These are phyloP conservation scores for Arachis monticola DNA, from an alignment of 331 rosid genomes.

Conservation along the genomic window DNA sequence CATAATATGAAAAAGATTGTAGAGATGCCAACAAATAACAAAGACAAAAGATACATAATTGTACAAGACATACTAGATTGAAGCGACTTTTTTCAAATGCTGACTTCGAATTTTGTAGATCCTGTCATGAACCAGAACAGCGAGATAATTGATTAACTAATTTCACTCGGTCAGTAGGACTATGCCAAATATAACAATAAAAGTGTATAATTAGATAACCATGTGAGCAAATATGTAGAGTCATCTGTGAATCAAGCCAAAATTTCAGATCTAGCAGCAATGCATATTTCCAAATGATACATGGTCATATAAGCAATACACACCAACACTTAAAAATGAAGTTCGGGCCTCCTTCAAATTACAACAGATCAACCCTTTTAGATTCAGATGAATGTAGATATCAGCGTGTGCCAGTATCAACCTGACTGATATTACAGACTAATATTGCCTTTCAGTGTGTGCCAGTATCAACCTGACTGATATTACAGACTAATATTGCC, in stretches of 20 bases:
- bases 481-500: background rate
- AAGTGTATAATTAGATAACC: slow-evolving; percentile 13
- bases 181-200: slow-evolving; percentile 8
- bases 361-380: background rate
- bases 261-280: slow-evolving; percentile 18
- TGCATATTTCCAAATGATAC: background rate
- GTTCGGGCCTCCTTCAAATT: slow-evolving; percentile 16
- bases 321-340: slow-evolving; percentile 6
- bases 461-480: background rate
- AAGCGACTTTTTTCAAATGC: slow-evolving; percentile 95
- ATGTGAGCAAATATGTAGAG: slow-evolving; percentile 24
- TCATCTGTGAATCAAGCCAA: background rate
- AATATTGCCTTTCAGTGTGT: slow-evolving; percentile 3
- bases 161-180: slow-evolving; percentile 18
- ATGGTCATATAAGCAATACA: slow-evolving; percentile 3
- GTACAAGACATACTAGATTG: slow-evolving; percentile 82
- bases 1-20: slow-evolving; percentile 41
- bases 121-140: slow-evolving; percentile 60
- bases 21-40: slow-evolving; percentile 24
- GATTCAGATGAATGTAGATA: slow-evolving; percentile 24
- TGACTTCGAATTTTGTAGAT: slow-evolving; percentile 92
- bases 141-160: slow-evolving; percentile 30
- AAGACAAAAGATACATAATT: slow-evolving; percentile 33
- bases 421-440: background rate
- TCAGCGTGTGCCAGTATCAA: slow-evolving; percentile 9